Evolutionary conservation across 768 basidiomycete species (phyloP).

Genomic region (Mycena polygramma): DNA sequence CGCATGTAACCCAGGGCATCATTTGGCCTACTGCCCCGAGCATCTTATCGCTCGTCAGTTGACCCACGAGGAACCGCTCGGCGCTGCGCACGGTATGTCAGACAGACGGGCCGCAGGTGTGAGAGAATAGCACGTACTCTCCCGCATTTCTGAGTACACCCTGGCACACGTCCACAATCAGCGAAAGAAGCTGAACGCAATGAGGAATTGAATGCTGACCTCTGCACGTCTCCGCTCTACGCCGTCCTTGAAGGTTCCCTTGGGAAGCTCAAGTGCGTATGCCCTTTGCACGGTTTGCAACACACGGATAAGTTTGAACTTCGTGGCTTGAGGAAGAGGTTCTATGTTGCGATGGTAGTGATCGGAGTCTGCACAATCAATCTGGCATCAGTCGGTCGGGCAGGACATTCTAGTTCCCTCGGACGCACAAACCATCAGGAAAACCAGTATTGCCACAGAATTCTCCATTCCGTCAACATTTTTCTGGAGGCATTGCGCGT

Average conservation of each 20-base stretch:
- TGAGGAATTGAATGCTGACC: not conserved
- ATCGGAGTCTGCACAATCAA: constrained; percentile 7
- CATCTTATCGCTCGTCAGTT: constrained; percentile 5
- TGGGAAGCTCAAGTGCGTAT: not conserved
- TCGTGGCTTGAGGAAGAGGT: not conserved
- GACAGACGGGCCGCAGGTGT: not conserved
- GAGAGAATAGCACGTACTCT: not conserved
- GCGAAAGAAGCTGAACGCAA: not conserved
- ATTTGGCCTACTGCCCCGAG: constrained; percentile 9
- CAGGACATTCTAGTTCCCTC: not conserved
- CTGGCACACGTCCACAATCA: not conserved
- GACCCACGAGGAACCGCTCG: not conserved
- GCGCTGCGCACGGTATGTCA: not conserved
- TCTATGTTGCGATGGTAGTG: constrained; percentile 12
- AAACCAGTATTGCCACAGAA: not conserved
- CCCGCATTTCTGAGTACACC: not conserved
- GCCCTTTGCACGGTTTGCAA: not conserved
- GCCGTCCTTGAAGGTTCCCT: not conserved
- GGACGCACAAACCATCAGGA: constrained; percentile 20
- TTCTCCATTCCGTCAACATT: constrained; percentile 4
- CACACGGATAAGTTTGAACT: not conserved
- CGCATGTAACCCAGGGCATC: constrained; percentile 20
- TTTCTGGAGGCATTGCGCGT: not conserved
- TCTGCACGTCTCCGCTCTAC: not conserved
- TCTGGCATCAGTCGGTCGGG: not conserved